Evolutionary conservation across 2,329 filamentous ascomycete genomes (phyloP), one percentile per base, ranked within the genome.

Genomic region (Diaporthe capsici): DNA sequence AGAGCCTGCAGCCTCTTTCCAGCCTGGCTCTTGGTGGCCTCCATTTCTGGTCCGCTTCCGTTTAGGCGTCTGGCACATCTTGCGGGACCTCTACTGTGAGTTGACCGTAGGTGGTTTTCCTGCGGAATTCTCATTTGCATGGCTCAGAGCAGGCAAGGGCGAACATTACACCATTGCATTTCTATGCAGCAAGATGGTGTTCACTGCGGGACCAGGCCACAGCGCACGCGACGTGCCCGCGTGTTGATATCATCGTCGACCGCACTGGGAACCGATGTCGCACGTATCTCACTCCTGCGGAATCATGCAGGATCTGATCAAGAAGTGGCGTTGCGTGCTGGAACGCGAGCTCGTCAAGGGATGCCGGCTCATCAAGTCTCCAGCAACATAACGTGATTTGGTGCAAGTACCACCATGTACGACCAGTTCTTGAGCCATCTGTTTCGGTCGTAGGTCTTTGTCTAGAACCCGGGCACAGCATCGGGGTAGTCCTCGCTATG

Each of bases 281-380:
- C 58, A 72, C 58, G 7, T 53, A 65, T 65, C 58, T 65, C 34
- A 44, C 22, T 55, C 37, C 60, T 44, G 39, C 71, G 58, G 71
- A 28, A 65, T 25, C 13, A 61, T 73, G 71, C 71, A 73, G 58
- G 25, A 73, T 73, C 58, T 73, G 25, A 34, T 25, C 47, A 42
- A 22, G 25, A 28, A 57, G 49, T 34, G 37, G 28, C 47, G 15
- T 55, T 31, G 15, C n/a, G 47, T 55, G n/a, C 60, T 42, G 39
- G 57, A 49, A 44, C 34, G 51, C 47, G 57, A 63, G 34, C 17
- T 53, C 17, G 37, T 42, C 71, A 42, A 53, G 31, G 58, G 58
- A 53, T 44, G 25, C 34, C 47, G 8, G 17, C 44, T 42, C 17
- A 49, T 65, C 25, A 63, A 34, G 34, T 28, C 25, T 55, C 25